Base-by-base conservation (phyloP, 2,329 filamentous ascomycete genomes). In the Metarhizium brunneum region DNA sequence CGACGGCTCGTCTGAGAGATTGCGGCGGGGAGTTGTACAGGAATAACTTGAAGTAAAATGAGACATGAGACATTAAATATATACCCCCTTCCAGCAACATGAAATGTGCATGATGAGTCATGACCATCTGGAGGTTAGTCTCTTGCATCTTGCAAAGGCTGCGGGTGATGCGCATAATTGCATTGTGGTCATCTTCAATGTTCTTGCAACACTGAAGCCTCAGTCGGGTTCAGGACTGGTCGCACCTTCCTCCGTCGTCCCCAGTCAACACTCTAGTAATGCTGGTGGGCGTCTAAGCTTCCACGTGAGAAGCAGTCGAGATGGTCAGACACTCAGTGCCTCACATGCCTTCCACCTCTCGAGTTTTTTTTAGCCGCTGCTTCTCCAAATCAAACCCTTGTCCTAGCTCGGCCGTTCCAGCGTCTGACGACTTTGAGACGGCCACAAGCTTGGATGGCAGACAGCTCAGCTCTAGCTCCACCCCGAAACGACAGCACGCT, bases 1-100 rank as follows among this genome's bases (percentile, higher is more conserved):
- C 94, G 1, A 88, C 94, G 14, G 84, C 83, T 30, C 84, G 84
- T 52, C 74, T 99, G 57, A 82, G 88, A 61, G 78, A 79, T 56
- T 92, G 90, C 60, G 88, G 84, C 3, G 91, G 91, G 16, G 83
- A 90, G 67, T 73, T 99, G 59, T 97, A 99, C 68, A 83, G 94
- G 61, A 90, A 86, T n/a, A 64, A 62, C 11, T 59, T 69, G 56
- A 60, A 62, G 57, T 60, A 62, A 56, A 51, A 36, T 25, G 18
- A 38, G 20, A 18, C 10, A 10, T 36, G 38, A 40, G 5, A 25
- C 45, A 16, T 30, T 18, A 14, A 30, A 29, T 30, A 14, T 48
- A 48, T 48, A 48, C 42, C 42, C 3, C 25, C 25, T 25, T 25
- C 4, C 25, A 25, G 25, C 25, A 25, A 25, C 25, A 25, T 25